Evolutionary conservation across 306 rosid species (phyloP), one percentile per base, ranked within the genome.

Genomic region (Gillenia trifoliata): DNA sequence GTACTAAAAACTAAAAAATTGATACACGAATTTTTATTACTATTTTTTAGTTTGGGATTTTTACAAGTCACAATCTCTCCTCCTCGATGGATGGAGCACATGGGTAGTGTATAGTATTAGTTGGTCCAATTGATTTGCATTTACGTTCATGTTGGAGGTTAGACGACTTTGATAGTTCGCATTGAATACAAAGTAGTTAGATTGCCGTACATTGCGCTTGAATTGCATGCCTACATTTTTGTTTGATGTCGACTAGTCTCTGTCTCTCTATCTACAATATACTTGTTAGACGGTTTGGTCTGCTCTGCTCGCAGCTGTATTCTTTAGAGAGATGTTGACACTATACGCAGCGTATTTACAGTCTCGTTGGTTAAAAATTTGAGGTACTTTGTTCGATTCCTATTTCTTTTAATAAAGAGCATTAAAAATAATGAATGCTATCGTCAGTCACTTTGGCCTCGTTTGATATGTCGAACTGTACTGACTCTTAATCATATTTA

Each of bases 131-230:
- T 2, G 41, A 38, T 38, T 8, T 38, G 41, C 26, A 57, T 23
- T 2, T 4, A 52, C 33, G 47, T 52, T 70, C 63, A 52, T 36
- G 55, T 11, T 52, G 50, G 34, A 71, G 34, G 52, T 34, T 64
- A 55, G 41, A 38, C 11, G 65, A 57, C 30, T 1, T 22, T 57
- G 13, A 57, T 28, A 23, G 63, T 6, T 10, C 17, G 23, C 63
- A 57, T 57, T 57, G 4, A 57, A 16, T 57, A 17, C 30, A 25
- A 57, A 25, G 63, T 25, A n/a, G 64, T 22, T 31, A 33, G 36
- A 31, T 34, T 23, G 26, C 54, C 66, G 52, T 56, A 57, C 36
- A 56, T 71, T 71, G 54, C 75, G 75, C 55, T 25, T 23, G 66
- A n/a, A 38, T 38, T 71, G 6, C 28, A 22, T 36, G 17, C 33